Conservation (phyloP, 352 stramenopile genomes). For the Phytopythium mirpurense region DNA sequence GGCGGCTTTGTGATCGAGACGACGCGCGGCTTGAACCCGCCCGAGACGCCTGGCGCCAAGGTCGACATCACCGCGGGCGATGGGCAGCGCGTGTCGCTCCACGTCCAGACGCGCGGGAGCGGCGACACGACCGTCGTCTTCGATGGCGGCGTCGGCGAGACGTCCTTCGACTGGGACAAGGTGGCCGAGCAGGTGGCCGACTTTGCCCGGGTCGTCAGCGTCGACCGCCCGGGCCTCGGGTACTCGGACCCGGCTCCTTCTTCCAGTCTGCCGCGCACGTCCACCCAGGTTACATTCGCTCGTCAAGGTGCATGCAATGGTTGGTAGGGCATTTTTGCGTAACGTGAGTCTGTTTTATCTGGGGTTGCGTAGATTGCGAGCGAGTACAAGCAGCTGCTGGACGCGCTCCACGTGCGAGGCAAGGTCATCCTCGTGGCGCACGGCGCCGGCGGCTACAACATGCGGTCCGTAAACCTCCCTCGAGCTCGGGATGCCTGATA, state of each 20-base stretch:
- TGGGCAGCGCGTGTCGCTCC: conserved; percentile 34
- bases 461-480: conserved; percentile 27
- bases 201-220: conserved; percentile 55
- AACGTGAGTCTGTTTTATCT: too few species aligned
- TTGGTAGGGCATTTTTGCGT: too few species aligned
- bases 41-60: conserved; percentile 37
- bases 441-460: conserved; percentile 76
- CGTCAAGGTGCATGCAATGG: too few species aligned
- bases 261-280: conserved; percentile 38
- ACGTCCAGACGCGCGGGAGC: conserved; percentile 40
- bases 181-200: conserved; percentile 36
- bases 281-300: conserved; percentile 43
- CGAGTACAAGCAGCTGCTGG: conserved; percentile 61
- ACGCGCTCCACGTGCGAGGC: conserved; percentile 45
- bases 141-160: conserved; percentile 75
- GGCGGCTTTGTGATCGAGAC: conserved; percentile 68
- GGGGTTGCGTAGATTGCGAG: conserved; percentile 38
- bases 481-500: too few species aligned
- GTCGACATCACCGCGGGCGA: conserved; percentile 37
- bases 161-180: conserved; percentile 83
- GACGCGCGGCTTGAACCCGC: conserved; percentile 53
- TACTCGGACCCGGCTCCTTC: conserved; percentile 38
- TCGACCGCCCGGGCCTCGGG: conserved; percentile 69
- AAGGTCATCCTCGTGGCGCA: conserved; percentile 69
- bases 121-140: conserved; percentile 62